These are phyloP conservation scores for Oryza longistaminata DNA, from an alignment of 176 grass and related monocot genomes.

Conservation along the genomic window DNA sequence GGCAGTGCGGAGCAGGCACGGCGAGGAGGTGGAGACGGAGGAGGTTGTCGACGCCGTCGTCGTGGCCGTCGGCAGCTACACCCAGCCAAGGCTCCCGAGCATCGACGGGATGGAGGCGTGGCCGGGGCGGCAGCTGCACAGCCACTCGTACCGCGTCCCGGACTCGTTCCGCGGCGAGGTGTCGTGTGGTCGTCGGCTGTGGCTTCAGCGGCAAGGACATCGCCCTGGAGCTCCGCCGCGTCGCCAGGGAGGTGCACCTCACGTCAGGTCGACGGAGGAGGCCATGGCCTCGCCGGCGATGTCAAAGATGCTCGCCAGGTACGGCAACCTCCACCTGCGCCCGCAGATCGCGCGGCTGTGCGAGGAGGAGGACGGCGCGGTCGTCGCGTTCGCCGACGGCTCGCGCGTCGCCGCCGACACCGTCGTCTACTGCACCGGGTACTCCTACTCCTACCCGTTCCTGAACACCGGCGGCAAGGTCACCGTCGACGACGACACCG, in stretches of 20 bases:
- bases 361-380: constrained; percentile 24
- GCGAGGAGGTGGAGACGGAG: not conserved
- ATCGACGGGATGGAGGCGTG: constrained; percentile 26
- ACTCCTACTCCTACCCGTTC: constrained; percentile 23
- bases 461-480: constrained; percentile 25
- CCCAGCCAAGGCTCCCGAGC: constrained; percentile 20
- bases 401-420: constrained; percentile 38
- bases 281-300: not conserved
- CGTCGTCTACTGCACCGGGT: constrained; percentile 45
- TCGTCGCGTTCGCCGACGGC: constrained; percentile 29
- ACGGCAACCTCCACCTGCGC: constrained; percentile 16
- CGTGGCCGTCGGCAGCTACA: constrained; percentile 22
- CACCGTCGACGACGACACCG: constrained; percentile 21
- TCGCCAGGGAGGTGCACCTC: constrained; percentile 36
- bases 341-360: not conserved
- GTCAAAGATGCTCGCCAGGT: not conserved
- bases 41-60: constrained; percentile 42
- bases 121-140: constrained; percentile 28
- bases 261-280: not conserved
- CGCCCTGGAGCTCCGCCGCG: constrained; percentile 8
- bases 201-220: constrained; percentile 21
- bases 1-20: not conserved
- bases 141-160: constrained; percentile 36
- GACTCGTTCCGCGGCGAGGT: constrained; percentile 9
- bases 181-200: constrained; percentile 23